Conservation (phyloP, 345 rosid species). For the Garcia nutans region DNA sequence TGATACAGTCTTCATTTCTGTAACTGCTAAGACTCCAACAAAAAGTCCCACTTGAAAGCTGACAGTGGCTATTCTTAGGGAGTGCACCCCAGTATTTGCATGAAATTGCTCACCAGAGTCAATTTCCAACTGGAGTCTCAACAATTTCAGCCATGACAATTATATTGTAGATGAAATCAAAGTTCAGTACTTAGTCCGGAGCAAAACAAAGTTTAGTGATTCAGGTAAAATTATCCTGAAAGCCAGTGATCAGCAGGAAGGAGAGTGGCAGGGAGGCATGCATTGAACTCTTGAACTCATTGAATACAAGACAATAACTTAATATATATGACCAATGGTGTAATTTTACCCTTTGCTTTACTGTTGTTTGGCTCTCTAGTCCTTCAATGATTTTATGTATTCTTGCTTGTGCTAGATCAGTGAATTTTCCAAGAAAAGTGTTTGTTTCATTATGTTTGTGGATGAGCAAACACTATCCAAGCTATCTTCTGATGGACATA, state of each 20-base stretch:
- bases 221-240: neutral
- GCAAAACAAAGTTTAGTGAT: neutral
- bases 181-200: neutral
- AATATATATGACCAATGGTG: neutral
- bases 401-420: slow-evolving; percentile 59
- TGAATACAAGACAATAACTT: neutral
- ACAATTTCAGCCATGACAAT: neutral
- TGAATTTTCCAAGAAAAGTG: slow-evolving; percentile 74
- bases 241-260: neutral
- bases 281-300: neutral
- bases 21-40: neutral
- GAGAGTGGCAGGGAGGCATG: no score
- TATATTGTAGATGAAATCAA: neutral
- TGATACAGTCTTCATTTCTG: no score
- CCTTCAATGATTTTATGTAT: slow-evolving; percentile 6
- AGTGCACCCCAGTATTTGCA: neutral
- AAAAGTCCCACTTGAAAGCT: neutral
- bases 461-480: slow-evolving; percentile 80
- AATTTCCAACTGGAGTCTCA: neutral
- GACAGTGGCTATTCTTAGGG: neutral
- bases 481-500: slow-evolving; percentile 69
- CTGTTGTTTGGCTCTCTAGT: slow-evolving; percentile 3
- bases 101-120: neutral
- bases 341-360: neutral
- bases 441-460: slow-evolving; percentile 87